phyloP scores from a whole-genome alignment of 2,329 filamentous ascomycete genomes.

The Lachnellula hyalina region DNA sequence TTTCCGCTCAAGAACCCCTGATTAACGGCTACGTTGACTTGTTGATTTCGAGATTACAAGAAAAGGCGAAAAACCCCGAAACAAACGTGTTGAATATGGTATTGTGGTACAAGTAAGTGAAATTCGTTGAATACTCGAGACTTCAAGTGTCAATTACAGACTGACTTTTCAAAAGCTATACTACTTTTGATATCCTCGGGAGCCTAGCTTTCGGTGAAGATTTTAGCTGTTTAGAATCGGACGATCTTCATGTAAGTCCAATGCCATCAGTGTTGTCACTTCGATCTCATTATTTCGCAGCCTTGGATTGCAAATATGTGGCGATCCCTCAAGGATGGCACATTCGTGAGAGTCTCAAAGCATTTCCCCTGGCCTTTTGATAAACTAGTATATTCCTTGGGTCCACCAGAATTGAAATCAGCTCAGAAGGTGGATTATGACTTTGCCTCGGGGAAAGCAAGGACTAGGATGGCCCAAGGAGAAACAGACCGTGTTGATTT shows the following conservation, averaged over 20 bases:
- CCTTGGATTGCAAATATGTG: constrained; percentile 22
- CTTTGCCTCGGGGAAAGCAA: not conserved
- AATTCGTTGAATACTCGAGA: not conserved
- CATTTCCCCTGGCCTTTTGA: not conserved
- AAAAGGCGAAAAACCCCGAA: constrained; percentile 6
- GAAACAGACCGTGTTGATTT: constrained; percentile 6
- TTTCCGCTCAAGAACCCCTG: constrained; percentile 28
- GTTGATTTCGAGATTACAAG: constrained; percentile 23
- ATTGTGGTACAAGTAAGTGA: constrained; percentile 3
- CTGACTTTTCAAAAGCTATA: constrained; percentile 21
- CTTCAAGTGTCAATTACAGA: not conserved
- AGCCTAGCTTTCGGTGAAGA: constrained; percentile 32
- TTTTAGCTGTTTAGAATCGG: constrained; percentile 16
- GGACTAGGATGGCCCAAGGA: not conserved
- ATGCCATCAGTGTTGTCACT: not conserved
- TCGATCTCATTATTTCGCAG: constrained; percentile 10
- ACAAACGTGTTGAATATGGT: not conserved
- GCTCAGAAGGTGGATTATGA: not conserved
- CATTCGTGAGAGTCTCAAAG: not conserved
- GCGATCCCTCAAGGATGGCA: not conserved
- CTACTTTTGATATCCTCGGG: constrained; percentile 35
- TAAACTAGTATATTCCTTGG: not conserved
- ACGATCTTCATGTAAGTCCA: not conserved
- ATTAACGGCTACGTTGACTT: constrained; percentile 30
- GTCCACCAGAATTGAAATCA: not conserved